phyloP scores from a whole-genome alignment of 2,329 filamentous ascomycete species.

The Nothophaeocryptopus gaeumannii region DNA sequence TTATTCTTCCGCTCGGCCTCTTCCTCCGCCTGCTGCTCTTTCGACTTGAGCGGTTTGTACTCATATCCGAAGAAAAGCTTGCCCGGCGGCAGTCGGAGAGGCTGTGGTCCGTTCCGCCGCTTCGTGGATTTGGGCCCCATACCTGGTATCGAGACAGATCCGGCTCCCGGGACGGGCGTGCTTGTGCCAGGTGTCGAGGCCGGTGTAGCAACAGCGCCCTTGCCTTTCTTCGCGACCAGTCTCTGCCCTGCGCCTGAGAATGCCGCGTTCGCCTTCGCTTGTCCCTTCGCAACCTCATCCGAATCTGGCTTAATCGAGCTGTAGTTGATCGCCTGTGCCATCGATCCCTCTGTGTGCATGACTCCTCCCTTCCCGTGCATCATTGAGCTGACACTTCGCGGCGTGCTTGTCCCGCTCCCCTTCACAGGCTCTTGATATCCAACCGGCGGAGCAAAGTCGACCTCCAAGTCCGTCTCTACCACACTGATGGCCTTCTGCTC shows the following conservation, averaged over 20 bases:
- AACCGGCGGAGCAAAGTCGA: conserved; percentile 91
- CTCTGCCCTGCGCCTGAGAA: conserved; percentile 79
- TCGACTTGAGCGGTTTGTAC: conserved; percentile 80
- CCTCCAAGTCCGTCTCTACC: conserved; percentile 92
- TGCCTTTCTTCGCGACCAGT: conserved; percentile 79
- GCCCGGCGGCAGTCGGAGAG: conserved; percentile 77
- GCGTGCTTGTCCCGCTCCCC: conserved; percentile 80
- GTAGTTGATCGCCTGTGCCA: conserved; percentile 99
- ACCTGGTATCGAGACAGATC: conserved; percentile 35
- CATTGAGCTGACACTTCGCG: conserved; percentile 57
- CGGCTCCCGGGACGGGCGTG: conserved; percentile 60
- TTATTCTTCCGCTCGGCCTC: conserved; percentile 65
- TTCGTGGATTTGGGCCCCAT: conserved; percentile 32
- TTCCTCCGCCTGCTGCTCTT: conserved; percentile 62
- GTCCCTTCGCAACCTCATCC: conserved; percentile 60
- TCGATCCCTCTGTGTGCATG: conserved; percentile 81
- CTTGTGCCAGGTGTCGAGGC: conserved; percentile 27
- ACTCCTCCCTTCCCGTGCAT: conserved; percentile 65
- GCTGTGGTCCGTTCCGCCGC: conserved; percentile 75
- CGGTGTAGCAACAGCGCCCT: conserved; percentile 45
- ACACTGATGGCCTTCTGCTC: conserved; percentile 85
- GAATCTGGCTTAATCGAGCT: conserved; percentile 79
- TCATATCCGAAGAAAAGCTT: conserved; percentile 98
- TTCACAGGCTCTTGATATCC: conserved; percentile 88
- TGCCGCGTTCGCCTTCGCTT: conserved; percentile 66